Conservation (phyloP, 177 flowering plant genomes). For the Vitis hybrid region DNA sequence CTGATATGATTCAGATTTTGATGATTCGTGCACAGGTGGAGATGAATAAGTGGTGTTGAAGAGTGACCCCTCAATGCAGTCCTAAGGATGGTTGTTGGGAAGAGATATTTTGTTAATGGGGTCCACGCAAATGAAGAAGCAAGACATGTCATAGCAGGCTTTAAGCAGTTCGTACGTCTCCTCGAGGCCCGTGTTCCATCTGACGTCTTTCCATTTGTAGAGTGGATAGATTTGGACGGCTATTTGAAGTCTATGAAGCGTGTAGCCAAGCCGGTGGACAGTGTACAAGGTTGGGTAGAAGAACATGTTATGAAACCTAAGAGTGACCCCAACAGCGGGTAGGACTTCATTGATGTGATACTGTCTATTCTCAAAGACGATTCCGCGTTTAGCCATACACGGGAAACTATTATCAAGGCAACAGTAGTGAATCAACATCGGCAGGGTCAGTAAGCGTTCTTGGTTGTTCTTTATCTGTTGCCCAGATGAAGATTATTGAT, state of each 20-base stretch:
- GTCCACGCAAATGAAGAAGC: slow-evolving; percentile 2
- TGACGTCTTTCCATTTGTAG: slow-evolving; percentile 28
- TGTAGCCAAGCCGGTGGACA: slow-evolving; percentile 21
- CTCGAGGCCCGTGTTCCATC: slow-evolving; percentile 10
- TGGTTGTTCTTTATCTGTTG: slow-evolving; percentile 36
- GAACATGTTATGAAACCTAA: slow-evolving; percentile 22
- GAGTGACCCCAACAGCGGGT: background rate
- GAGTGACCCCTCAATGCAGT: slow-evolving; percentile 23
- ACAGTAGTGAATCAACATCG: slow-evolving; percentile 34
- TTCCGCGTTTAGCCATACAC: background rate
- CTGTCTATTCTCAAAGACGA: slow-evolving; percentile 15
- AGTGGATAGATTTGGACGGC: slow-evolving; percentile 29
- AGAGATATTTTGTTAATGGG: slow-evolving; percentile 15
- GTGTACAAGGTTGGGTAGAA: slow-evolving; percentile 28
- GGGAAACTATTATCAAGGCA: slow-evolving; percentile 5
- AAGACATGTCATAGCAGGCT: slow-evolving; percentile 4
- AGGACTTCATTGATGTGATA: slow-evolving; percentile 43
- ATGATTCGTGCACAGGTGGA: background rate
- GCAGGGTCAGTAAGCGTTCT: slow-evolving; percentile 48
- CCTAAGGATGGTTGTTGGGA: slow-evolving; percentile 30
- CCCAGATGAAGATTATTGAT: slow-evolving; percentile 44
- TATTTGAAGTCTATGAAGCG: slow-evolving; percentile 29
- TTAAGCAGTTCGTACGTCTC: slow-evolving; percentile 19
- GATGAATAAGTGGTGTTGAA: slow-evolving; percentile 18
- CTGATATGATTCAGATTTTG: too few species aligned